phyloP scores from a whole-genome alignment of 768 basidiomycete genomes.

The Phanerodontia chrysosporium region DNA sequence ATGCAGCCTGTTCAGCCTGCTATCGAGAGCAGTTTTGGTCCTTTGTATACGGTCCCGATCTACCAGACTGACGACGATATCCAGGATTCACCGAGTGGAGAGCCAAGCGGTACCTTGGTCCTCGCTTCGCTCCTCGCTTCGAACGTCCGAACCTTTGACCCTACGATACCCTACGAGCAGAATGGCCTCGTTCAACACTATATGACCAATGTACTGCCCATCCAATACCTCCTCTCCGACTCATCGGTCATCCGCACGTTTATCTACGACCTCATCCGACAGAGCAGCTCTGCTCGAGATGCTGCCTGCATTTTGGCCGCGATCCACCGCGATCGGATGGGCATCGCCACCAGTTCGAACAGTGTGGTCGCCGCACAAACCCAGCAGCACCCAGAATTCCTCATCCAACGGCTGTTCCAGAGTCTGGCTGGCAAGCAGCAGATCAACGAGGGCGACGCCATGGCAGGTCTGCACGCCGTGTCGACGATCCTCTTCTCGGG shows the following conservation, averaged over 20 bases:
- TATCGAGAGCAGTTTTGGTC: constrained; percentile 17
- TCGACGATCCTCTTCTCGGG: constrained; percentile 78
- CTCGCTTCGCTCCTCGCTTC: not conserved
- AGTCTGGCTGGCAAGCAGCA: constrained; percentile 13
- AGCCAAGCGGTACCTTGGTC: not conserved
- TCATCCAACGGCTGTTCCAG: constrained; percentile 9
- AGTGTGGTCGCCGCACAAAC: not conserved
- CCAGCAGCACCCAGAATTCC: constrained; percentile 2
- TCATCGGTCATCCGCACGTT: constrained; percentile 42
- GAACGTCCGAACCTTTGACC: constrained; percentile 7
- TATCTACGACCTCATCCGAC: constrained; percentile 40
- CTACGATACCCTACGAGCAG: constrained; percentile 21
- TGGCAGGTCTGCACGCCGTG: constrained; percentile 72
- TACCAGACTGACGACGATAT: constrained; percentile 9
- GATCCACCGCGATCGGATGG: constrained; percentile 42
- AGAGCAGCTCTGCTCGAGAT: constrained; percentile 42
- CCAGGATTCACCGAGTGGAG: constrained; percentile 1
- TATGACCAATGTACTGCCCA: constrained; percentile 54
- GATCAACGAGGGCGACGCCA: constrained; percentile 63
- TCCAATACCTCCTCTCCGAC: constrained; percentile 70
- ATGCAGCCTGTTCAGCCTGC: constrained; percentile 4
- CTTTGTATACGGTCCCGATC: constrained; percentile 16
- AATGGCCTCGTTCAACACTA: constrained; percentile 41
- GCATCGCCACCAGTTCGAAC: constrained; percentile 4
- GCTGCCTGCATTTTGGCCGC: constrained; percentile 62